Conservation (phyloP, 2,329 filamentous ascomycete species). For the Macrophomina pseudophaseolina region DNA sequence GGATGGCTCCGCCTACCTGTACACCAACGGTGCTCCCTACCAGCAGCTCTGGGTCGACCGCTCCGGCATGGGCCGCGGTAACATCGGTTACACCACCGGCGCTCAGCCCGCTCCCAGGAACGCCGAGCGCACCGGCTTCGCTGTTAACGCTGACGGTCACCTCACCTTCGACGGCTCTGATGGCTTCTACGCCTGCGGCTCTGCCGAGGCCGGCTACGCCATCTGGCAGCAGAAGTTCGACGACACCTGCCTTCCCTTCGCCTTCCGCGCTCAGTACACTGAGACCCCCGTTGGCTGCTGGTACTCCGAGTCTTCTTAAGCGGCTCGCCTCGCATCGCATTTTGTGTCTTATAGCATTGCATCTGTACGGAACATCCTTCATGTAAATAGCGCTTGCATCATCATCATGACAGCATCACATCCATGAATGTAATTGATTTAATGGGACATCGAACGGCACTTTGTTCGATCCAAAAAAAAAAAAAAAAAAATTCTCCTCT, state of each 20-base stretch:
- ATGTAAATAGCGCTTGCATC: slow-evolving; percentile 13
- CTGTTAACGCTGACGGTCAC: slow-evolving; percentile 48
- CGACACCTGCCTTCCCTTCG: slow-evolving; percentile 21
- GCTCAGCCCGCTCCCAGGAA: slow-evolving; percentile 47
- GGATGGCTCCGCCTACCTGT: slow-evolving; percentile 55
- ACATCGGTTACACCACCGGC: slow-evolving; percentile 59
- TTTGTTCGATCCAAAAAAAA: not conserved
- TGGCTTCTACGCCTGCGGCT: slow-evolving; percentile 57
- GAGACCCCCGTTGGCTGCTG: slow-evolving; percentile 4
- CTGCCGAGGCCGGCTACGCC: slow-evolving; percentile 47
- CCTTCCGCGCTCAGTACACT: not conserved
- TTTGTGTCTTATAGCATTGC: slow-evolving; percentile 8
- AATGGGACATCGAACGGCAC: not conserved
- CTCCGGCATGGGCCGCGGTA: slow-evolving; percentile 52
- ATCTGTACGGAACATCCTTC: not conserved
- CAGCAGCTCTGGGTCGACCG: slow-evolving; percentile 54
- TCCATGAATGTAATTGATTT: slow-evolving; percentile 11
- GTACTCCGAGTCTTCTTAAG: slow-evolving; percentile 16
- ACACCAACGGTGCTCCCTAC: slow-evolving; percentile 45
- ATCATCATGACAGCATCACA: not conserved
- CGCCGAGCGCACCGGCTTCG: slow-evolving; percentile 56
- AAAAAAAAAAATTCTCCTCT: not conserved
- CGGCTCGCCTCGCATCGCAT: not conserved
- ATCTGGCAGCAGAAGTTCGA: slow-evolving; percentile 34
- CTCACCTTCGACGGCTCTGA: slow-evolving; percentile 53